Evolutionary conservation across 2,329 filamentous ascomycete species (phyloP).

Genomic region (Neonectria punicea): DNA sequence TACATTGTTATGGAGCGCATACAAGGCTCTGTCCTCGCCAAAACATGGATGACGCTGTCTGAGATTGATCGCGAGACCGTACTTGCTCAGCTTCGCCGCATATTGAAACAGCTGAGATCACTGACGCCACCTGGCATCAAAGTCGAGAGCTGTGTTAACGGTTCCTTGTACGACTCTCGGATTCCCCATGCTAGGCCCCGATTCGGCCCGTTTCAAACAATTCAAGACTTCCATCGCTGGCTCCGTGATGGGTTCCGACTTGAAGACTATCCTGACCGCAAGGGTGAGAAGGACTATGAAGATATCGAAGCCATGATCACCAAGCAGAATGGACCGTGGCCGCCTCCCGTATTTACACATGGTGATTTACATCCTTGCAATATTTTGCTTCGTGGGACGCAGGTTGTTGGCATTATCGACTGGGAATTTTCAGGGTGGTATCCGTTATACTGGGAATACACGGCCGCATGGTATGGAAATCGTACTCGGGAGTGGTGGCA

Average conservation of each 20-base stretch:
- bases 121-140: slow-evolving; percentile 31
- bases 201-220: slow-evolving; percentile 47
- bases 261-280: slow-evolving; percentile 28
- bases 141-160: slow-evolving; percentile 41
- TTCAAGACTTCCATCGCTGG: slow-evolving; percentile 47
- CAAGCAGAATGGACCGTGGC: slow-evolving; percentile 50
- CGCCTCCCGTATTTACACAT: slow-evolving; percentile 57
- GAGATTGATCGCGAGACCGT: slow-evolving; percentile 25
- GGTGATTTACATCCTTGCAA: slow-evolving; percentile 57
- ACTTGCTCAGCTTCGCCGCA: slow-evolving; percentile 33
- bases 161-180: slow-evolving; percentile 43
- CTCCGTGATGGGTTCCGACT: slow-evolving; percentile 43
- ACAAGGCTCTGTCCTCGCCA: slow-evolving; percentile 34
- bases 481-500: slow-evolving; percentile 9
- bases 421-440: slow-evolving; percentile 50
- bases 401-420: slow-evolving; percentile 56
- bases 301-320: slow-evolving; percentile 48
- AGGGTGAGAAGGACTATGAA: slow-evolving; percentile 38
- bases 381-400: slow-evolving; percentile 53
- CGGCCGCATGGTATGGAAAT: slow-evolving; percentile 35
- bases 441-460: slow-evolving; percentile 50
- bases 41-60: slow-evolving; percentile 27
- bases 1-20: slow-evolving; percentile 60
- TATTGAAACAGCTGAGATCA: slow-evolving; percentile 38
- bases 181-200: slow-evolving; percentile 31